phyloP scores from a whole-genome alignment of 2,329 filamentous ascomycete genomes.

The Stromatinia cepivora region DNA sequence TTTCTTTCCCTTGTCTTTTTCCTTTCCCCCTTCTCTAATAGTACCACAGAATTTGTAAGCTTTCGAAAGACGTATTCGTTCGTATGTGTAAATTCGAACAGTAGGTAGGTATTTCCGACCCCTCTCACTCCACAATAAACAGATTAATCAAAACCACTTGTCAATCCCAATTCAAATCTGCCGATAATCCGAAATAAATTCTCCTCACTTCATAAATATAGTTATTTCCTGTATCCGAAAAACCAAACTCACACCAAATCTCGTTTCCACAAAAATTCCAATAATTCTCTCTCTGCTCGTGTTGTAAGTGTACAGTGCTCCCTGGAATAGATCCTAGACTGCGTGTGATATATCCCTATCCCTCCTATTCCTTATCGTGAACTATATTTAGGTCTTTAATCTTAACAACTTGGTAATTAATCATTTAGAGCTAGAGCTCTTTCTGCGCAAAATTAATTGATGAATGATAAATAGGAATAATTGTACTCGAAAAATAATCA shows the following conservation, averaged over 20 bases:
- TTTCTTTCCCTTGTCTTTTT: neutral
- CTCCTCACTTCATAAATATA: neutral
- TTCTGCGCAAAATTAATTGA: no score
- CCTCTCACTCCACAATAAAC: neutral
- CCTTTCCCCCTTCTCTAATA: neutral
- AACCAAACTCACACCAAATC: neutral
- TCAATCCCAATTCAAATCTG: conserved; percentile 2
- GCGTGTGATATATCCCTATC: no score
- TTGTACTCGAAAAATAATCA: neutral
- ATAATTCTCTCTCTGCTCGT: conserved; percentile 1
- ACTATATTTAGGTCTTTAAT: no score
- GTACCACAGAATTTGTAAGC: neutral
- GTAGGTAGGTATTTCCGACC: neutral
- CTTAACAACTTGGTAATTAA: no score
- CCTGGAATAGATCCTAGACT: neutral
- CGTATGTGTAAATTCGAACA: neutral
- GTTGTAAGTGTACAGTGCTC: neutral
- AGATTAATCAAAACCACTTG: neutral
- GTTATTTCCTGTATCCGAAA: no score
- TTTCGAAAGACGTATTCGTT: neutral
- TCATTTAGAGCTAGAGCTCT: no score
- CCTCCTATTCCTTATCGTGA: no score
- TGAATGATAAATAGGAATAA: neutral
- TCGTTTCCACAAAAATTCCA: neutral
- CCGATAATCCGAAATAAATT: neutral